Conservation (phyloP, 2,329 filamentous ascomycete genomes). For the Penicillium sp. region DNA sequence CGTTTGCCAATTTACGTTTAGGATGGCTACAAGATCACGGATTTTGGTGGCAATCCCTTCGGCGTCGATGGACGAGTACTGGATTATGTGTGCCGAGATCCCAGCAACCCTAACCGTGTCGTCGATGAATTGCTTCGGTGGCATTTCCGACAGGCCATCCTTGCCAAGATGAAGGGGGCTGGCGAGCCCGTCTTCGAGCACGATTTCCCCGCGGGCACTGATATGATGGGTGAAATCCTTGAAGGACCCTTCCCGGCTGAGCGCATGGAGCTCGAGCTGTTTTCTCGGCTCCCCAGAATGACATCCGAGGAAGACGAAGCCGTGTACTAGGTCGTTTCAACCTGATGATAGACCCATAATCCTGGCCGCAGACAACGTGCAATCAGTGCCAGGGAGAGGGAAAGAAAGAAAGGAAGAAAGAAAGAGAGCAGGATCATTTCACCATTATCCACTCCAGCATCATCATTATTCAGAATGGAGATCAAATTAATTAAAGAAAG, state of each 20-base stretch:
- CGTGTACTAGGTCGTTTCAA: too few relatives aligned
- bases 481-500: conserved; percentile 12
- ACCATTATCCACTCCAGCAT: too few relatives aligned
- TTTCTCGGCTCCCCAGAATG: neutral
- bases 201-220: neutral
- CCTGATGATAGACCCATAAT: too few relatives aligned
- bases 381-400: too few relatives aligned
- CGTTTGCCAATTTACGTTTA: neutral
- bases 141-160: conserved; percentile 3
- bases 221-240: neutral
- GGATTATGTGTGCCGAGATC: conserved; percentile 5
- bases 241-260: neutral
- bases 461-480: neutral
- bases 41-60: neutral
- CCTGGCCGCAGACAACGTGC: too few relatives aligned
- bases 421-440: too few relatives aligned
- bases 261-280: neutral
- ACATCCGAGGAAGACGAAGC: neutral
- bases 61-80: conserved; percentile 5
- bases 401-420: neutral
- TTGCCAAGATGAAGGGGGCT: conserved; percentile 6
- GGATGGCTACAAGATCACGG: conserved; percentile 8
- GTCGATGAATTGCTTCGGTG: conserved; percentile 2
- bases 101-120: neutral
- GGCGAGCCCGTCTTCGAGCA: neutral